These are phyloP conservation scores for Amanita thiersii DNA, from an alignment of 768 basidiomycete species.

Conservation along the genomic window DNA sequence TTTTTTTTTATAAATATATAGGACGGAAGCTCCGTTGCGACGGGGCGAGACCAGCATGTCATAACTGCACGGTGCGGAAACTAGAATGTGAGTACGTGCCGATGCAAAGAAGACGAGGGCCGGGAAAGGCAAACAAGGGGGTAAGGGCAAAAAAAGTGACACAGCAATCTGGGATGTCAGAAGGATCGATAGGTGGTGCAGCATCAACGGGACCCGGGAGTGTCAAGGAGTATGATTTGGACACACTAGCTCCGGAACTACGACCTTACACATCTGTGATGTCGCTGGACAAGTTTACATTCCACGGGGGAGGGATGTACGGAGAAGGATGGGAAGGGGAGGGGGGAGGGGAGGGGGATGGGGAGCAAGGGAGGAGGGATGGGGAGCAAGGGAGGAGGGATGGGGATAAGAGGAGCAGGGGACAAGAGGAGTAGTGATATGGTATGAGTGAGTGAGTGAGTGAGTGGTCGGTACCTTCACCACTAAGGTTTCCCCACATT, in stretches of 20 bases:
- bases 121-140: slow-evolving; percentile 62
- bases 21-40: slow-evolving; percentile 74
- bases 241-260: slow-evolving; percentile 21
- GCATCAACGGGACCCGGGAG: slow-evolving; percentile 1
- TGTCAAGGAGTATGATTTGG: slow-evolving; percentile 17
- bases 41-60: slow-evolving; percentile 54
- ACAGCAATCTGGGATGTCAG: no score
- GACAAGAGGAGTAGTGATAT: no score
- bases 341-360: slow-evolving; percentile 13
- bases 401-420: slow-evolving; percentile 1
- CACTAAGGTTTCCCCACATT: slow-evolving; percentile 34
- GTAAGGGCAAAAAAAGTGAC: slow-evolving; percentile 7
- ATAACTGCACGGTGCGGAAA: slow-evolving; percentile 50
- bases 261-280: slow-evolving; percentile 24
- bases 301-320: slow-evolving; percentile 17
- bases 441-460: no score
- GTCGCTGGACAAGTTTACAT: slow-evolving; percentile 20
- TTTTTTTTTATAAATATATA: no score
- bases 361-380: slow-evolving; percentile 17
- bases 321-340: slow-evolving; percentile 11
- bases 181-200: slow-evolving; percentile 8
- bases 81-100: slow-evolving; percentile 46
- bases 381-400: slow-evolving; percentile 10
- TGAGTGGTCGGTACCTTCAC: slow-evolving; percentile 10
- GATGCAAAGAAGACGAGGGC: slow-evolving; percentile 53